A percentile compares a stretch with the other conserved stretches of the same genome.
Conservation (phyloP, 768 basidiomycete genomes). For the Calvatia gigantea region DNA sequence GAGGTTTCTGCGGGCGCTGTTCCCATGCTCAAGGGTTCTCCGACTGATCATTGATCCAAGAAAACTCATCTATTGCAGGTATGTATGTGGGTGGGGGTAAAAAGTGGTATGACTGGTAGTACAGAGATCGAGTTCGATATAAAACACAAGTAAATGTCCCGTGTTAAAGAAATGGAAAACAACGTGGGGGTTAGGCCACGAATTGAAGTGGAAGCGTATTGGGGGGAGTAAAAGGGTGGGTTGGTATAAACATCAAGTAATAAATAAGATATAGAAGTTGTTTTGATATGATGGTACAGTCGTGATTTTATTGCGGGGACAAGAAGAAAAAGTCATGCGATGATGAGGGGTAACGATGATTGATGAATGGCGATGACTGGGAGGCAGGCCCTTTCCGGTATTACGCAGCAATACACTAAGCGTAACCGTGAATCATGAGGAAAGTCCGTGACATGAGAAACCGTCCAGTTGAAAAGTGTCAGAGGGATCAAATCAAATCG, state of each 20-base stretch:
- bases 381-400: not conserved
- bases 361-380: slow-evolving; percentile 2
- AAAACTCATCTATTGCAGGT: slow-evolving; percentile 4
- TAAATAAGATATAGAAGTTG: not conserved
- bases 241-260: not conserved
- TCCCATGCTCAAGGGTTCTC: not conserved
- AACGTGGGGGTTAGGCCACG: not conserved
- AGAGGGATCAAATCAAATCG: not conserved
- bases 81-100: not conserved
- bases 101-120: not conserved
- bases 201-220: not conserved
- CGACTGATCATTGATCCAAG: not conserved
- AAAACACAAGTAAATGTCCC: not conserved
- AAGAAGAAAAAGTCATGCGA: slow-evolving; percentile 4
- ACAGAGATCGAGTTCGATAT: not conserved
- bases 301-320: not conserved
- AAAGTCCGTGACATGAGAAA: slow-evolving; percentile 3
- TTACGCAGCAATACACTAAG: slow-evolving; percentile 8
- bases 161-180: too few species aligned
- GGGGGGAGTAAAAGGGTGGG: not conserved
- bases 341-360: not conserved
- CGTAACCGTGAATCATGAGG: not conserved
- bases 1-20: not conserved
- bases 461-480: not conserved
- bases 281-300: slow-evolving; percentile 4